Conservation (phyloP, 805 yeast genomes). For the Wickerhamiella alocasiicola region DNA sequence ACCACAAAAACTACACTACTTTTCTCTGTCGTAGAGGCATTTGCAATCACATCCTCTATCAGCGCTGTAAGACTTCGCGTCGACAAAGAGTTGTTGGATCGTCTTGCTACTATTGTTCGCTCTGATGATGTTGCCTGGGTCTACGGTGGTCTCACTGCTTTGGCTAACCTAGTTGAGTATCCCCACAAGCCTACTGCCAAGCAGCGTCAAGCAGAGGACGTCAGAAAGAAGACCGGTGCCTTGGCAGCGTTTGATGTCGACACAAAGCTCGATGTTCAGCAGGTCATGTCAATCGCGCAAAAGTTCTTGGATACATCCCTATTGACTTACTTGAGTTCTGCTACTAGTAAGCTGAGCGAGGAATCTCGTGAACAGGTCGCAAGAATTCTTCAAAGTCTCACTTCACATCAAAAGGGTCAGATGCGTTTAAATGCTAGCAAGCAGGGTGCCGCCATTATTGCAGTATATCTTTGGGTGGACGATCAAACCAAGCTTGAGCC, state of each 20-base stretch:
- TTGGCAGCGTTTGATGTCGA: conserved; percentile 14
- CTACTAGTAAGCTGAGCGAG: conserved; percentile 18
- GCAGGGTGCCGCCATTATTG: conserved; percentile 29
- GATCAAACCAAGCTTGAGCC: conserved; percentile 17
- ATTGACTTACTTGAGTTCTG: conserved; percentile 18
- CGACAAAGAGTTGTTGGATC: conserved; percentile 10
- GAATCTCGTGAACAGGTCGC: conserved; percentile 22
- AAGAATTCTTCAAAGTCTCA: conserved; percentile 23
- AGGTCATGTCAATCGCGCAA: conserved; percentile 20
- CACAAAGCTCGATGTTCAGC: conserved; percentile 15
- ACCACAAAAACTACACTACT: conserved; percentile 4
- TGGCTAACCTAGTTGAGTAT: conserved; percentile 26
- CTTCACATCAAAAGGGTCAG: conserved; percentile 20
- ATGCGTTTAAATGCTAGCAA: conserved; percentile 23
- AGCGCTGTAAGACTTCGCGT: conserved; percentile 24
- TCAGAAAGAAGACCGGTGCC: conserved; percentile 25
- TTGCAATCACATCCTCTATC: conserved; percentile 27
- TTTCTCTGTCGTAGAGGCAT: conserved; percentile 27
- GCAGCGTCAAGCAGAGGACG: conserved; percentile 20
- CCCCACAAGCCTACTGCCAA: conserved; percentile 26
- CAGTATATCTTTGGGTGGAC: conserved; percentile 22
- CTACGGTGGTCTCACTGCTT: conserved; percentile 25
- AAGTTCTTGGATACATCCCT: conserved; percentile 22
- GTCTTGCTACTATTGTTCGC: conserved; percentile 11
- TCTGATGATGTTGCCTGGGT: conserved; percentile 22